Evolutionary conservation across 257 asterid species (phyloP).

Genomic region (Lithospermum erythrorhizon): DNA sequence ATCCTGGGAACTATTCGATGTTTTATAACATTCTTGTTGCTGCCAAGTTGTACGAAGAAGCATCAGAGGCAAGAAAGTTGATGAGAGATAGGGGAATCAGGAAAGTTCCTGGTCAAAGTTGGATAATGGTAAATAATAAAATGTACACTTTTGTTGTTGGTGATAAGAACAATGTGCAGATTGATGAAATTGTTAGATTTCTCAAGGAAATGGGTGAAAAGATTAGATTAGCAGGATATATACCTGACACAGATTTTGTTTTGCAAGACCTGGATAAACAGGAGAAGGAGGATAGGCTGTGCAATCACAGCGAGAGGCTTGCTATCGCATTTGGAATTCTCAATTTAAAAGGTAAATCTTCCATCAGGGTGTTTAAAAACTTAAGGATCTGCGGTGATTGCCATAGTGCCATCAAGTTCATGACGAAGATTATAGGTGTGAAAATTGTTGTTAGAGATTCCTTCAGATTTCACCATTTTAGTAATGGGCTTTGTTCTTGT

Average conservation of each 20-base stretch:
- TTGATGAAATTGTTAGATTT: slow-evolving; percentile 27
- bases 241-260: slow-evolving; percentile 48
- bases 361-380: slow-evolving; percentile 50
- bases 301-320: slow-evolving; percentile 66
- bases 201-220: slow-evolving; percentile 41
- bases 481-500: slow-evolving; percentile 23
- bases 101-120: slow-evolving; percentile 66
- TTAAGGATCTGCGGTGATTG: slow-evolving; percentile 27
- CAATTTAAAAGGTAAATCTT: slow-evolving; percentile 46
- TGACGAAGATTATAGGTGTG: slow-evolving; percentile 18
- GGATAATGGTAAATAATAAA: slow-evolving; percentile 48
- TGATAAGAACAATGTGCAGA: slow-evolving; percentile 32
- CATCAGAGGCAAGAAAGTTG: slow-evolving; percentile 46
- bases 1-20: slow-evolving; percentile 55
- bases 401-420: slow-evolving; percentile 43
- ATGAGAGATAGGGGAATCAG: slow-evolving; percentile 60
- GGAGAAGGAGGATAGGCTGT: slow-evolving; percentile 57
- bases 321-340: slow-evolving; percentile 69
- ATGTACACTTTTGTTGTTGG: slow-evolving; percentile 54
- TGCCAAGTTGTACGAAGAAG: slow-evolving; percentile 54
- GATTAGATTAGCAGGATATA: slow-evolving; percentile 48
- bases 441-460: slow-evolving; percentile 20
- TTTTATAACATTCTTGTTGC: slow-evolving; percentile 52
- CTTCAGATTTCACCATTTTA: slow-evolving; percentile 22
- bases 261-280: slow-evolving; percentile 58